Evolutionary conservation across 805 yeast genomes (phyloP), one percentile per base, ranked within the genome.

Genomic region (Wickerhamiella kurtzmanii): DNA sequence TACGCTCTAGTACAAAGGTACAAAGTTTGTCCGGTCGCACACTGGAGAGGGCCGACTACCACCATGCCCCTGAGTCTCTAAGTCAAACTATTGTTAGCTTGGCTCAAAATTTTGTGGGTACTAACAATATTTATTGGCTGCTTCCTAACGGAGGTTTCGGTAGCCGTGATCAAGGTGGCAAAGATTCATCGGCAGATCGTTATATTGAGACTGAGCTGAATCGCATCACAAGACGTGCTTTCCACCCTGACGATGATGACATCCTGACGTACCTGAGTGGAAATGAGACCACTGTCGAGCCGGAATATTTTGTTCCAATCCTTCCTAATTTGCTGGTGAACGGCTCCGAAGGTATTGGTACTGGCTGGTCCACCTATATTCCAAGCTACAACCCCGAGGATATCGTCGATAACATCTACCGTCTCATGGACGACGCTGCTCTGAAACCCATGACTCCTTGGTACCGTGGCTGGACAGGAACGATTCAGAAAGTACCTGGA

Each of bases 111-210:
- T 92, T 84, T 60, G 81, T 89, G 43, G 98, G 98, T 9, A 73
- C 95, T 5, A 92, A 92, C 60, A 92, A 92, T 59, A 66, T 92
- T 56, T 82, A 92, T 62, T 59, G 86, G 45, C 68, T 92, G 57
- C 73, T 77, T 61, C 98, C 98, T 42, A 83, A 82, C 62, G 98
- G 98, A 72, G 80, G 86, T 32, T 92, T 92, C 62, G 98, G 98
- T 74, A 80, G 96, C 1, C 78, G 98, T 66, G 88, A 92, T 21
- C 73, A 85, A 21, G 98, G 98, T 64, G 98, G 98, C 69, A 92
- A 92, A 63, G 98, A 92, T 70, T 92, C 88, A 15, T 83, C 97
- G n/a, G 96, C 97, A 22, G 80, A 96, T 41, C 88, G 98, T 75
- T 92, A 92, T 70, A 88, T 92, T 62, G 84, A 75, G 64, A 92